Base-by-base conservation (phyloP, 768 basidiomycete species). In the Mycena vitilis region DNA sequence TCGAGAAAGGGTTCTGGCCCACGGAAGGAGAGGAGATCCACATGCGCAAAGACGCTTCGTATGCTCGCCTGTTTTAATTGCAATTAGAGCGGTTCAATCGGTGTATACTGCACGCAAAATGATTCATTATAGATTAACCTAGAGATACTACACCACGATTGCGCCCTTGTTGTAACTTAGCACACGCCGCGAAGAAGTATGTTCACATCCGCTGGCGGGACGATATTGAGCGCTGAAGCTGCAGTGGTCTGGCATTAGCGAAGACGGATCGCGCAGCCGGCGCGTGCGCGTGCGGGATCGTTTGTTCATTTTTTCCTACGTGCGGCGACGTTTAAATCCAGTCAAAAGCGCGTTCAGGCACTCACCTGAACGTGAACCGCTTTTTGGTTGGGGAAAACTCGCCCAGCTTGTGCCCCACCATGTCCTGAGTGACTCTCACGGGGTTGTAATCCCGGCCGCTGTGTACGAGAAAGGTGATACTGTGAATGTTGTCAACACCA, bases 401-500 rank as follows among this genome's bases (percentile, higher is more conserved):
- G 60, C 97, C 97, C 60, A 99, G 80, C 79, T 99, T 99, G 78
- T 99, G 96, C 0, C 97, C 97, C 2, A 99, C 95, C 97, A 99
- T 99, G 78, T 98, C 97, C 77, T 96, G 95, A 5, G 94, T 95
- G 71, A 99, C 86, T 51, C 85, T 80, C 47, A 99, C 91, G 0
- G 96, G 96, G 6, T 91, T 65, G 78, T 95, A 97, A 74, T 94
- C 89, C 80, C 91, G 95, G 42, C 97, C 97, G 72, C 98, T 98
- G 80, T 99, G 96, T 3, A 99, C 95, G 79, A 93, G 81, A 78
- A 99, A 98, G 45, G 90, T 88, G 42, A 96, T 83, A 4, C 95
- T 96, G 75, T 4, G 15, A 4, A 36, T 53, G 7, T 5, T 22
- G 53, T 60, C 36, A 45, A 36, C 34, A 25, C 20, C 25, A n/a